Base-by-base conservation (phyloP, 768 basidiomycete genomes). In the Tylopilus sp. region DNA sequence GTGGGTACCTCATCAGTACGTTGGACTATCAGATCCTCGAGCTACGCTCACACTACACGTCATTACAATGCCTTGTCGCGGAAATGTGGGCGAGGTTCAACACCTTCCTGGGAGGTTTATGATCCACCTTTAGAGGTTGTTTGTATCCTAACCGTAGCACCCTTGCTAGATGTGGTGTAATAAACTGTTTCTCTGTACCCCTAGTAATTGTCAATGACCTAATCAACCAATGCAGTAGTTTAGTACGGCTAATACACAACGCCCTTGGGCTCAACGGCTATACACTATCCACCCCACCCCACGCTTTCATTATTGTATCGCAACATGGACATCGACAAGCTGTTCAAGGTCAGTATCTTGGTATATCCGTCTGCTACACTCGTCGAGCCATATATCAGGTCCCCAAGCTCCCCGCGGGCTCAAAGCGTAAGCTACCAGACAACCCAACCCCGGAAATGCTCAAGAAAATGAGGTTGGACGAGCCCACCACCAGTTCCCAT, bases 381-480 rank as follows among this genome's bases (percentile, higher is more conserved):
- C 33, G 59, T 31, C 22, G 28, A 56, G 14, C 25, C 43, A 17
- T 11, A 44, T 21, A 16, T 30, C 50, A 87, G 88, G 78, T 84
- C 12, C 85, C 86, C 17, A 87, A 85, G 70, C 74, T 89, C 46
- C 84, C 87, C 4, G 62, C 71, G 1, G 74, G 83, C 14, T 78
- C 81, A 38, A 93, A 92, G 69, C 75, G 90, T 50, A 88, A 83
- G 63, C 76, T 91, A 70, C 83, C 85, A 9, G 86, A 89, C 62
- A 83, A 82, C 58, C 90, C 88, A 25, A 83, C 86, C 3, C 82
- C 84, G 3, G 89, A 90, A n/a, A 79, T 89, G 77, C 74, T 93
- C 52, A 93, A 92, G 72, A 87, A 82, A 69, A 80, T 92, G 78
- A 82, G 75, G 61, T 63, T 86, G 68, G 85, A 88, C 34, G 61